Base-by-base conservation (phyloP, 441 rosid species). In the Euphorbia schlechtendalii region DNA sequence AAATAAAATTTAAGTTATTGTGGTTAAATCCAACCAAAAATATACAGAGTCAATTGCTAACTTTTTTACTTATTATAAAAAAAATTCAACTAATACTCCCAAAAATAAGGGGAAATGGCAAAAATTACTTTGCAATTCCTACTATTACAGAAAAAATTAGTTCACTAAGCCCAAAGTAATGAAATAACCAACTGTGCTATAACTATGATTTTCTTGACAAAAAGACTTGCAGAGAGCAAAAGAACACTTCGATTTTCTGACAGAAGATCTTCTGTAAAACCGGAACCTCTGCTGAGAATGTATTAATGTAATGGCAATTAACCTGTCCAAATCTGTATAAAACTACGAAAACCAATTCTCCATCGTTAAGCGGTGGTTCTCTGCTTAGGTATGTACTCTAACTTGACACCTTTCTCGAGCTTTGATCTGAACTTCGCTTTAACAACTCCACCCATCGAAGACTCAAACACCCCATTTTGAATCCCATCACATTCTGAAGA, bases 351-450 rank as follows among this genome's bases (percentile, higher is more conserved):
- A 45, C 10, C 73, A 32, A 67, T 45, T 18, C 71, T 53, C 71
- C 66, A 66, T 71, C 60, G 71, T 70, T 75, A 80, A 69, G 72
- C 70, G 61, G 73, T 56, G 28, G 75, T 71, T 80, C 78, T 86
- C 71, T 78, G 92, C 74, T 89, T 90, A 0, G 90, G 89, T 70
- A 90, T 82, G 65, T 90, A 90, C 79, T 83, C 85, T 69, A 87
- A 80, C 85, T 84, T 90, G 22, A 75, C 70, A 57, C 84, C 84
- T 69, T 82, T 87, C 55, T 81, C 96, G 2, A 83, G 78, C 73
- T 81, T 88, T 67, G 57, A 68, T 77, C 77, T 76, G 72, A 74
- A 75, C 76, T 76, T 81, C 52, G 72, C 71, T 68, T 68, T 84
- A 61, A 63, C 74, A 63, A 65, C 63, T 32, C 74, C 80, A 1